These are phyloP conservation scores for Cyberlindnera japonica DNA, from an alignment of 805 yeast genomes.

Conservation along the genomic window DNA sequence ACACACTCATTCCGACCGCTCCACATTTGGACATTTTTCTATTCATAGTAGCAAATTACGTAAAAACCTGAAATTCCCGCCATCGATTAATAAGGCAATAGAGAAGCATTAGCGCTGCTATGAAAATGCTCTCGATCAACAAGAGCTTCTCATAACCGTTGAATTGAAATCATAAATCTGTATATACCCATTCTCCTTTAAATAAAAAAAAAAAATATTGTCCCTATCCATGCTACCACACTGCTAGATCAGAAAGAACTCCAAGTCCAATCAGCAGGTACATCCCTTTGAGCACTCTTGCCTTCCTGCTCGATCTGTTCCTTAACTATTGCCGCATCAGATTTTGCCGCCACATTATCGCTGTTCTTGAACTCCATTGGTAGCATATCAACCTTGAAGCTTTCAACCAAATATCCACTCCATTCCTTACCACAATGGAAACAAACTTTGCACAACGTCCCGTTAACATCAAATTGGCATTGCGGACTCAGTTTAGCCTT, in stretches of 20 bases:
- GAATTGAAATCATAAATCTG: too few relatives aligned
- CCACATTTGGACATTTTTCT: not conserved
- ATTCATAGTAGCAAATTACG: too few relatives aligned
- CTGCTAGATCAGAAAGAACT: conserved; percentile 45
- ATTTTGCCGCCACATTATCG: not conserved
- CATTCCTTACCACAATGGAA: conserved; percentile 52
- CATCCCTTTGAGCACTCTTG: conserved; percentile 22
- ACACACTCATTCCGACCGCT: conserved; percentile 1
- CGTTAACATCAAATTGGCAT: conserved; percentile 49
- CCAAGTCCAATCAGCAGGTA: conserved; percentile 71
- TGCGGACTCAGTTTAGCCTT: conserved; percentile 40
- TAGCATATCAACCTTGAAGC: conserved; percentile 18
- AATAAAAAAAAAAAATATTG: not conserved
- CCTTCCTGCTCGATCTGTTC: not conserved
- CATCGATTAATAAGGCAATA: too few relatives aligned
- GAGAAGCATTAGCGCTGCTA: too few relatives aligned
- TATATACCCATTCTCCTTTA: not conserved
- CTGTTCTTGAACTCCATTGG: conserved; percentile 17
- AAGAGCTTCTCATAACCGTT: too few relatives aligned
- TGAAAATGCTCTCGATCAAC: too few relatives aligned
- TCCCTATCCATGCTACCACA: not conserved
- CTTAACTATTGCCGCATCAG: not conserved
- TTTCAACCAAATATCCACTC: conserved; percentile 35
- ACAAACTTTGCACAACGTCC: conserved; percentile 57
- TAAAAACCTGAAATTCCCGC: too few relatives aligned